These are phyloP conservation scores for Erysiphe pulchra DNA, from an alignment of 2,329 filamentous ascomycete species.

Conservation along the genomic window DNA sequence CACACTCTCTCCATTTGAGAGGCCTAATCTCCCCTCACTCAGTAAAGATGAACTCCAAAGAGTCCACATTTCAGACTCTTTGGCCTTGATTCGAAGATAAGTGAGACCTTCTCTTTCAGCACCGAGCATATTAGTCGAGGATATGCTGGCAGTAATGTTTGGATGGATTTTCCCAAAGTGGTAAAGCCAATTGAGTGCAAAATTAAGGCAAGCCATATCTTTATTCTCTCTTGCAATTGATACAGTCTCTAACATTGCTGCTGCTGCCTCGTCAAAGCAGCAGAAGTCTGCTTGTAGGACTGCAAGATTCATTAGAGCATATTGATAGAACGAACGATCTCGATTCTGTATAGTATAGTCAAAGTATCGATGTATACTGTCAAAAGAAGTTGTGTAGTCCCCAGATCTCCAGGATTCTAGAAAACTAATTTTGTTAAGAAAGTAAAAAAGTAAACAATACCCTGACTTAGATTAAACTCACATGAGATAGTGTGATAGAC, in stretches of 20 bases:
- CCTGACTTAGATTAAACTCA: slow-evolving; percentile 14
- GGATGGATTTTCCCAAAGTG: slow-evolving; percentile 79
- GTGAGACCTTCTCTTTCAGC: slow-evolving; percentile 58
- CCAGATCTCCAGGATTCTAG: slow-evolving; percentile 81
- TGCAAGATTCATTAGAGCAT: slow-evolving; percentile 77
- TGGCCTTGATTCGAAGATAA: slow-evolving; percentile 67
- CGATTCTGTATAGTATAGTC: slow-evolving; percentile 81
- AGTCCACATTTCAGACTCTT: slow-evolving; percentile 65
- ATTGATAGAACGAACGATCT: slow-evolving; percentile 75
- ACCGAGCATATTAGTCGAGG: slow-evolving; percentile 47
- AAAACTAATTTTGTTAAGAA: slow-evolving; percentile 27
- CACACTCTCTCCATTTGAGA: slow-evolving; percentile 43
- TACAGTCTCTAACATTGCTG: slow-evolving; percentile 84
- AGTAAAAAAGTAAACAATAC: background rate
- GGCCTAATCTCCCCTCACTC: slow-evolving; percentile 58
- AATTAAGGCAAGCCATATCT: slow-evolving; percentile 81
- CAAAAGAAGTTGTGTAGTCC: slow-evolving; percentile 73
- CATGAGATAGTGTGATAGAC: slow-evolving; percentile 51
- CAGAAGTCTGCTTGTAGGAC: slow-evolving; percentile 91
- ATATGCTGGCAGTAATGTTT: slow-evolving; percentile 40
- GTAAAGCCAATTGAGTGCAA: slow-evolving; percentile 85
- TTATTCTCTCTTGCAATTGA: slow-evolving; percentile 84
- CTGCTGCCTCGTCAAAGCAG: slow-evolving; percentile 68
- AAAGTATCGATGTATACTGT: slow-evolving; percentile 81
- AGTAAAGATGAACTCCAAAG: slow-evolving; percentile 62